Evolutionary conservation across 768 basidiomycete species (phyloP), one percentile per base, ranked within the genome.

Genomic region (Tulasnella sp.): DNA sequence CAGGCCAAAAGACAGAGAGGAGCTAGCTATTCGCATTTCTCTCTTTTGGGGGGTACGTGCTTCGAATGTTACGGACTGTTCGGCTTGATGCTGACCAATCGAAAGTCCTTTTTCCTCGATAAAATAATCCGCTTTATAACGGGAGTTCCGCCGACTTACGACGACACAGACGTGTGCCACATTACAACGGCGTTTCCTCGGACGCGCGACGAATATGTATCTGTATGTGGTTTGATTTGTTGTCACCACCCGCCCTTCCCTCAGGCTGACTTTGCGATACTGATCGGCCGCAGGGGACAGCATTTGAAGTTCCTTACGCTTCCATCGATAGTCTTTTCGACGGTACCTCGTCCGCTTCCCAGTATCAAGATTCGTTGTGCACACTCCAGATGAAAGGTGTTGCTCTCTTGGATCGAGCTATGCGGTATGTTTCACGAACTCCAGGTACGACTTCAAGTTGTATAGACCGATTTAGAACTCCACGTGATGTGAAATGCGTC

Each of bases 161-260:
- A 77, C 40, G 76, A 60, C 31, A 54, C 76, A 34, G 46, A 40
- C 48, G 48, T n/a, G 44, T 42, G 40, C 12, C 48, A 54, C 46
- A 77, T 77, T 50, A 77, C 76, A n/a, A 81, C 81, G 7, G 79
- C 50, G n/a, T 81, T 81, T 64, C 79, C 79, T 34, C 37, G 81
- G 5, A 72, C 72, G 31, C 50, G 81, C 24, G 81, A 81, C 34
- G 81, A 81, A 64, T 81, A 81, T 69, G 50, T 80, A 18, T 40
- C 80, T 22, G 81, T 81, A 81, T 12, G 80, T 42, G 41, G 14
- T 79, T 77, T 41, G 16, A n/a, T 18, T 77, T 64, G 31, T 11
- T 31, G 24, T 14, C 18, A 12, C 12, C 28, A 3, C 18, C 40
- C 14, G 31, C 9, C 12, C 22, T 37, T 28, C 9, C 14, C 54